Evolutionary conservation across 495 filamentous ascomycete genomes (phyloP).

Genomic region (Penicillium diatomitis): DNA sequence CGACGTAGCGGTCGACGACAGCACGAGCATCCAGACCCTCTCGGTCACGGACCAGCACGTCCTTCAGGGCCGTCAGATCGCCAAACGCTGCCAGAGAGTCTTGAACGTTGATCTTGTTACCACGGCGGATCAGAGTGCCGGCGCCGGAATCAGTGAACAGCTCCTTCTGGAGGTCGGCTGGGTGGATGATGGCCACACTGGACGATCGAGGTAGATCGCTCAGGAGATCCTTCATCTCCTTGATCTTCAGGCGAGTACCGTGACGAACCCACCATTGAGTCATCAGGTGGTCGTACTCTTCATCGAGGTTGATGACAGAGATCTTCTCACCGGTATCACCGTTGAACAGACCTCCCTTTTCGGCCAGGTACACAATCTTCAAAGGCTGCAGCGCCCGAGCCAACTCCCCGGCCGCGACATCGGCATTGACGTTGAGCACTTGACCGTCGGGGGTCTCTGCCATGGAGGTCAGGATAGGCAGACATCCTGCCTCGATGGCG

Average conservation of each 20-base stretch:
- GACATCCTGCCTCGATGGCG: slow-evolving; percentile 82
- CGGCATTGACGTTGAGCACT: slow-evolving; percentile 95
- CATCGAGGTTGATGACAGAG: slow-evolving; percentile 93
- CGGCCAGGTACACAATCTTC: slow-evolving; percentile 96
- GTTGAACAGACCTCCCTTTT: slow-evolving; percentile 95
- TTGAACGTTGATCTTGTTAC: slow-evolving; percentile 78
- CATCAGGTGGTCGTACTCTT: slow-evolving; percentile 95
- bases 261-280: slow-evolving; percentile 92
- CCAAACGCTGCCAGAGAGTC: slow-evolving; percentile 69
- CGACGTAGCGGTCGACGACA: slow-evolving; percentile 79
- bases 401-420: slow-evolving; percentile 90
- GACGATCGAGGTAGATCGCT: slow-evolving; percentile 80
- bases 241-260: slow-evolving; percentile 95
- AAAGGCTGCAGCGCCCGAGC: slow-evolving; percentile 83
- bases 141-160: slow-evolving; percentile 94
- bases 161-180: slow-evolving; percentile 89
- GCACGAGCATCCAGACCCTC: slow-evolving; percentile 75
- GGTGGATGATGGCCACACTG: slow-evolving; percentile 96
- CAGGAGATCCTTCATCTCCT: slow-evolving; percentile 93
- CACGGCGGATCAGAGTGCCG: slow-evolving; percentile 86
- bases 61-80: slow-evolving; percentile 66
- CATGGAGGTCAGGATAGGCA: slow-evolving; percentile 95
- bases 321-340: slow-evolving; percentile 92
- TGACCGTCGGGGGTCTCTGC: slow-evolving; percentile 90
- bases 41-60: slow-evolving; percentile 75